phyloP scores from a whole-genome alignment of 202 grass and related monocot species.

The Dendrocalamus latiflorus region DNA sequence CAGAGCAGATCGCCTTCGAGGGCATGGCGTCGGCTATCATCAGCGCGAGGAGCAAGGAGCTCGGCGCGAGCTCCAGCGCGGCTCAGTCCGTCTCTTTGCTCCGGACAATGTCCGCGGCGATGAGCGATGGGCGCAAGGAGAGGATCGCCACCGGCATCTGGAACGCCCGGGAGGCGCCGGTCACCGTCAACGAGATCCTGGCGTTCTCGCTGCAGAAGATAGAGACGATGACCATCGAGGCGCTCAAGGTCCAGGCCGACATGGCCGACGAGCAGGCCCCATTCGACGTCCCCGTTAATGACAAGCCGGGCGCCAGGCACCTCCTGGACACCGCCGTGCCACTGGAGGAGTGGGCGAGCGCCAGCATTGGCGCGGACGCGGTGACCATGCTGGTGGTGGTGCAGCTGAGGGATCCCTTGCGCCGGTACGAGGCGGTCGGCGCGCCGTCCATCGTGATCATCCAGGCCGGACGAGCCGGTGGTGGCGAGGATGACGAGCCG shows the following conservation, averaged over 20 bases:
- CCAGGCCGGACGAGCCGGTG: conserved; percentile 38
- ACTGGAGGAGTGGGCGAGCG: conserved; percentile 50
- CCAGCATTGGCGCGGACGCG: conserved; percentile 11
- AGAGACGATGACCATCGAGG: conserved; percentile 68
- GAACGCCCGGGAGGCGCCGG: conserved; percentile 55
- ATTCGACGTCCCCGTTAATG: conserved; percentile 42
- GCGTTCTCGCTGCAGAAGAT: conserved; percentile 80
- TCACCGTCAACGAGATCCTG: conserved; percentile 69
- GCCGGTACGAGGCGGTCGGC: conserved; percentile 78
- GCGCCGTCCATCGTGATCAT: conserved; percentile 62
- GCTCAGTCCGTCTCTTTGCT: conserved; percentile 53
- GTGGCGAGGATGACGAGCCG: conserved; percentile 37
- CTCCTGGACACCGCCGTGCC: conserved; percentile 53
- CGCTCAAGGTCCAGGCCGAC: conserved; percentile 73
- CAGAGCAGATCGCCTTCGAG: conserved; percentile 92
- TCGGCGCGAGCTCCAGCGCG: conserved; percentile 64
- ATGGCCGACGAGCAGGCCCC: conserved; percentile 61
- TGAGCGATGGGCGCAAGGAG: conserved; percentile 52
- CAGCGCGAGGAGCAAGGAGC: conserved; percentile 58
- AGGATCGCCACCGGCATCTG: conserved; percentile 79
- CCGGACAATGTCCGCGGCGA: conserved; percentile 58
- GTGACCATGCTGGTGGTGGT: conserved; percentile 52
- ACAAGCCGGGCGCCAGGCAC: conserved; percentile 11
- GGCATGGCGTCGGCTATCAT: conserved; percentile 93
- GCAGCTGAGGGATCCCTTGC: conserved; percentile 83